Base-by-base conservation (phyloP, 148 eudicot species). In the Chenopodium quinoa region DNA sequence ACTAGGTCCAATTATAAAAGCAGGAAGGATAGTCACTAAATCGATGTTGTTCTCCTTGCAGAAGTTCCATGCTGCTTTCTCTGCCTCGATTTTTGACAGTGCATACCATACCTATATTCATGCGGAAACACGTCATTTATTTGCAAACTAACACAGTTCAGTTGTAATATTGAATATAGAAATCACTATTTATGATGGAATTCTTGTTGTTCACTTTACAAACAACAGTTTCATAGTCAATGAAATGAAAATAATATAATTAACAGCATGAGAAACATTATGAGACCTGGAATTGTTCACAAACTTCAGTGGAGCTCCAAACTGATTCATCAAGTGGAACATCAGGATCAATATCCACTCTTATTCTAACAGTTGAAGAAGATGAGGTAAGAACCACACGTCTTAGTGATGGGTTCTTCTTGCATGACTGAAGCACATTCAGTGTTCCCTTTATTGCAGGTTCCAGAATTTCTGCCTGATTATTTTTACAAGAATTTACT, bases 331-430 rank as follows among this genome's bases (percentile, higher is more conserved):
- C 98, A 82, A 96, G 73, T 52, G 95, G 88, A 34, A 87, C 84
- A 34, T 74, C 70, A 0, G 92, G 90, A 71, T 90, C 91, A 20
- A 89, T 82, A 78, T 89, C 90, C 2, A 87, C 88, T 86, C 92
- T 87, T 27, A 84, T 88, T 82, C 99, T 91, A 20, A 91, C 90
- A 1, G 99, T 86, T 19, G 98, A 90, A 32, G 99, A 91, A 73
- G 99, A 96, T 23, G 99, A 96, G 19, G 99, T 96, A 70, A 96
- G 86, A 72, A 96, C 93, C 73, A 96, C 94, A 0, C 98, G 98
- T 83, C 80, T 92, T 60, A 96, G 80, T 1, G 89, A 89, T 29
- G 97, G 94, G 75, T 89, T 96, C 85, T 84, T 92, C 84, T 89
- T 92, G 87, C 99, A 96, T 27, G 99, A 94, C 19, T 91, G 84